A percentile compares a stretch with the other conserved stretches of the same genome.
Conservation (phyloP, 805 yeast genomes). For the Ogataea kodamae region DNA sequence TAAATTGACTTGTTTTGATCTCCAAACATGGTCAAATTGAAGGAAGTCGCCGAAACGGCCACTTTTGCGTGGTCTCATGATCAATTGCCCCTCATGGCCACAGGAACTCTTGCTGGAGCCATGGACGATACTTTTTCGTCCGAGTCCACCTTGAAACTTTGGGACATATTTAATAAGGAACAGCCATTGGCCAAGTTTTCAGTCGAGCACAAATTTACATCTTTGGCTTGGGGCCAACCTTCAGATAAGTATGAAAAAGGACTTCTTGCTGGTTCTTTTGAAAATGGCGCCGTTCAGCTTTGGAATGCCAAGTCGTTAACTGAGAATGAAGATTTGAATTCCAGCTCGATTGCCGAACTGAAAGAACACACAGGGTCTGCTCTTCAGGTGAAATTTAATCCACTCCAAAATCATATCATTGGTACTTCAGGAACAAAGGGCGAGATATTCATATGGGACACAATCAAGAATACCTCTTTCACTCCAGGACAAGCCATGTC, state of each 20-base stretch:
- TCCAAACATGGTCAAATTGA: constrained; percentile 66
- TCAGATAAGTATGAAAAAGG: constrained; percentile 47
- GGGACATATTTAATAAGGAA: constrained; percentile 56
- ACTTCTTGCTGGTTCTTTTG: constrained; percentile 83
- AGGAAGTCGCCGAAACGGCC: constrained; percentile 80
- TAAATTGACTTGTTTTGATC: constrained; percentile 5
- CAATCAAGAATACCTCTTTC: constrained; percentile 52
- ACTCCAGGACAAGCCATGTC: constrained; percentile 77
- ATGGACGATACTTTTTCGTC: constrained; percentile 85
- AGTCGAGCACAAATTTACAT: constrained; percentile 65
- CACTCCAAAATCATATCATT: constrained; percentile 63
- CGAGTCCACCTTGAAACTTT: constrained; percentile 70
- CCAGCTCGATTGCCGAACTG: constrained; percentile 49
- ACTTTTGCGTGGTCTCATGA: constrained; percentile 96
- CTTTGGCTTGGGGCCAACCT: constrained; percentile 77
- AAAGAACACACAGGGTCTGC: constrained; percentile 67
- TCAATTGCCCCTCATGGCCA: constrained; percentile 68
- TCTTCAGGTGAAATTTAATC: constrained; percentile 72
- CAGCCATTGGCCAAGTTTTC: constrained; percentile 43
- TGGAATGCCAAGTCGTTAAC: constrained; percentile 63
- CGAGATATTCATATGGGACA: constrained; percentile 88
- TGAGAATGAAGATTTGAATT: constrained; percentile 38
- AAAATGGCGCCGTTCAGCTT: constrained; percentile 72
- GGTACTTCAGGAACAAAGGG: constrained; percentile 90
- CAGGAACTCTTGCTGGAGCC: constrained; percentile 96